phyloP scores from a whole-genome alignment of 2,329 filamentous ascomycete species.

The Aspergillus sergii region DNA sequence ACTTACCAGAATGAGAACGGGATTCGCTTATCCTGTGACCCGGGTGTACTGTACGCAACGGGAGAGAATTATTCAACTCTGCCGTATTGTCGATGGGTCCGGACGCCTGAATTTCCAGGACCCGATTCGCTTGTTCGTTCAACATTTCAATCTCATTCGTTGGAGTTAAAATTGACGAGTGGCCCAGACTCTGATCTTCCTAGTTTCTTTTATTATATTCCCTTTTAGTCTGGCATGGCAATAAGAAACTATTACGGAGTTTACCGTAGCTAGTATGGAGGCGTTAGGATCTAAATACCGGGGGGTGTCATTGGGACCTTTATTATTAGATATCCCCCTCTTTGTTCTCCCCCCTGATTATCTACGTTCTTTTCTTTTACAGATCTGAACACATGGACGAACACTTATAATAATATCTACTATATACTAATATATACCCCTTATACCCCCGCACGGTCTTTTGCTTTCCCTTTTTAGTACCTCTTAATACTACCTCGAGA shows the following conservation, averaged over 20 bases:
- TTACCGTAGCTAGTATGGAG: background rate
- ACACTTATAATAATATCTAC: background rate
- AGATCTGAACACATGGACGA: background rate
- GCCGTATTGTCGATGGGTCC: conserved; percentile 1
- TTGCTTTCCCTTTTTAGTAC: conserved; percentile 6
- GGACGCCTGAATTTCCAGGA: background rate
- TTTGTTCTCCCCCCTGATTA: conserved; percentile 4
- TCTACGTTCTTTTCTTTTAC: conserved; percentile 6
- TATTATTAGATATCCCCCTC: conserved; percentile 8
- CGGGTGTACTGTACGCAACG: background rate
- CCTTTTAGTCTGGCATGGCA: background rate
- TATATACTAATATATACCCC: conserved; percentile 10
- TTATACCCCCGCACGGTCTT: conserved; percentile 5
- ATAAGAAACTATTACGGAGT: background rate
- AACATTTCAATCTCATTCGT: background rate
- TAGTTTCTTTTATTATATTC: background rate
- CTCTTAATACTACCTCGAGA: conserved; percentile 14
- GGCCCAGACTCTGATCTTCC: conserved; percentile 7
- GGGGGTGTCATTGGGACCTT: background rate
- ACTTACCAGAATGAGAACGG: background rate
- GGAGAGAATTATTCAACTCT: background rate
- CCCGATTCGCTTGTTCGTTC: conserved; percentile 15
- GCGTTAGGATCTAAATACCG: background rate
- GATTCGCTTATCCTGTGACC: background rate
- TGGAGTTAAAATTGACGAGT: background rate